These are phyloP conservation scores for Candida hungchunana DNA, from an alignment of 805 yeast species.

Conservation along the genomic window DNA sequence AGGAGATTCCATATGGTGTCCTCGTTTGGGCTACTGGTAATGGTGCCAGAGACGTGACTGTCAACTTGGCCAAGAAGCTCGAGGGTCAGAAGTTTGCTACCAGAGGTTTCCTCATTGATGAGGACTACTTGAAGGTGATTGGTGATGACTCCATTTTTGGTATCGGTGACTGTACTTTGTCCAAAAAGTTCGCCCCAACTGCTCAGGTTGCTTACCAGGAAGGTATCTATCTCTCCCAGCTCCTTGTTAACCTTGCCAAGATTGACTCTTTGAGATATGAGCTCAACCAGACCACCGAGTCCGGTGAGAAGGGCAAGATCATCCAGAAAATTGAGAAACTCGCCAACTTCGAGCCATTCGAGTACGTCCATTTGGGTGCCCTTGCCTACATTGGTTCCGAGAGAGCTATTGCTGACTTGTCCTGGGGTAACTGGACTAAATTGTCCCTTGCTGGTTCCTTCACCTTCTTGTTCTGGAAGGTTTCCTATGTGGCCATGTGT, in stretches of 20 bases:
- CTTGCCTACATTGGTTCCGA: conserved; percentile 92
- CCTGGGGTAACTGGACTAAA: conserved; percentile 74
- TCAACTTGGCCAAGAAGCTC: conserved; percentile 60
- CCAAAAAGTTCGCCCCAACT: conserved; percentile 87
- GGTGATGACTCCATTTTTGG: conserved; percentile 80
- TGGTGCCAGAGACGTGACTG: conserved; percentile 75
- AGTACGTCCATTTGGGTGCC: conserved; percentile 86
- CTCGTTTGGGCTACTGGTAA: conserved; percentile 98
- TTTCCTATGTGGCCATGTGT: conserved; percentile 91
- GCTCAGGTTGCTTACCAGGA: conserved; percentile 98
- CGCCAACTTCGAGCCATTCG: conserved; percentile 55
- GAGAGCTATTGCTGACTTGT: conserved; percentile 88
- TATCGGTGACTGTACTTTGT: conserved; percentile 89
- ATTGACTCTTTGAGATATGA: conserved; percentile 54
- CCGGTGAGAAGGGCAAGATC: conserved; percentile 33
- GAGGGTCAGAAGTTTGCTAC: conserved; percentile 80
- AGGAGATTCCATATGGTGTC: conserved; percentile 81
- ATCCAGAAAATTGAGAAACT: conserved; percentile 37
- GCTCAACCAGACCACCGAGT: conserved; percentile 32
- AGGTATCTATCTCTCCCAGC: conserved; percentile 74
- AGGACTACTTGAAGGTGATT: conserved; percentile 64
- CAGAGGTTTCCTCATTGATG: conserved; percentile 87
- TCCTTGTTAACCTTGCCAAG: conserved; percentile 61
- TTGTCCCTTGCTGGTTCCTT: conserved; percentile 79
- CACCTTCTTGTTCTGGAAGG: conserved; percentile 92